Evolutionary conservation across 805 yeast species (phyloP), one percentile per base, ranked within the genome.

Genomic region (Zygosaccharomyces bailii): DNA sequence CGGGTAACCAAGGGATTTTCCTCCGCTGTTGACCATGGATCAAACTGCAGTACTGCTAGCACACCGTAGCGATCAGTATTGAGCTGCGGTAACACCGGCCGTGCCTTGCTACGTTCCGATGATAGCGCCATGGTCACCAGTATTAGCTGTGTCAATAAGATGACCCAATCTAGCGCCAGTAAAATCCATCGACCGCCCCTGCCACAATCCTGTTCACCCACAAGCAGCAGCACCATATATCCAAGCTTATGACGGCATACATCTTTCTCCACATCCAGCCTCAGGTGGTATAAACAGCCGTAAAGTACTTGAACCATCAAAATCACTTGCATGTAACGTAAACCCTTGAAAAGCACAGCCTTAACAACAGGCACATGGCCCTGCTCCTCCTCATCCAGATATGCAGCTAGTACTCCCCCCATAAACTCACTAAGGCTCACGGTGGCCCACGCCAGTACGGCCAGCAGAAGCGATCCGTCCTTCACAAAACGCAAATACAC

Each of bases 401-500:
- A 44, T 4, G 40, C 43, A n/a, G 19, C 11, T 27, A 46, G 27
- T 21, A 49, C 42, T n/a, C 39, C 21, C 14, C 40, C 33, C 32
- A 44, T 38, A 34, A 46, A 45, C 18, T 44, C 48, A n/a, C 41
- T 34, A 13, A 48, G 33, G 8, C 46, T 34, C 13, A 52, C 39
- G 13, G 44, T 35, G 14, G 48, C 37, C 36, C 50, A 34, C 8
- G 59, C 48, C 18, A 49, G 42, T 14, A 48, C 19, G 10, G 54
- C 57, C 35, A 56, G 39, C 40, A 48, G 9, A 5, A 54, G 29
- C 13, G 59, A 54, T 23, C 54, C 53, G 41, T 57, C 60, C 44
- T 50, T 53, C 25, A 53, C 45, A 34, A 46, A 57, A 18, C 61
- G 50, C 29, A 57, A 27, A 32, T 44, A 57, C 29, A 55, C 53